A percentile compares a stretch with the other conserved stretches of the same genome.
Conservation (phyloP, 257 asterid genomes). For the Salvia splendens region DNA sequence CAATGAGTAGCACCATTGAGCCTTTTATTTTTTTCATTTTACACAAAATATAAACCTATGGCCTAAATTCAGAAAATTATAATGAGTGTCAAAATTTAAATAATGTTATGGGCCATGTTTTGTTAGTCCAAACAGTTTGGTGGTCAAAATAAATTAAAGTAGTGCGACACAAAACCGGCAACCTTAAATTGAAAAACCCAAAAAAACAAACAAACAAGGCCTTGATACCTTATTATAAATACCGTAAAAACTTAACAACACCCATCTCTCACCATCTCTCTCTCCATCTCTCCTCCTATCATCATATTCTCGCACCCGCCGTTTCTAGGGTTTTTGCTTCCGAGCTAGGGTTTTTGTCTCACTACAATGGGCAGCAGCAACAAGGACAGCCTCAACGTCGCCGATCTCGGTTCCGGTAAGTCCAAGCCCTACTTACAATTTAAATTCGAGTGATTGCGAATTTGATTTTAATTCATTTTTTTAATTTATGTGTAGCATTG, state of each 20-base stretch:
- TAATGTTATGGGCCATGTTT: neutral
- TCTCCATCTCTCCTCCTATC: neutral
- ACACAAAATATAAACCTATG: no score
- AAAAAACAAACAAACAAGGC: conserved; percentile 27
- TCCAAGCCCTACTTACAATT: neutral
- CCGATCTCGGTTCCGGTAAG: conserved; percentile 50
- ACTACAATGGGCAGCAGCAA: conserved; percentile 48
- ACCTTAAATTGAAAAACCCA: conserved; percentile 3
- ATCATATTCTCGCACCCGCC: conserved; percentile 16
- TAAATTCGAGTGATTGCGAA: neutral
- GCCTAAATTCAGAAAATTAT: no score
- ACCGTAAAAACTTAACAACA: neutral
- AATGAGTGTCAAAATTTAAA: no score
- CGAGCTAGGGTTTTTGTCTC: conserved; percentile 29
- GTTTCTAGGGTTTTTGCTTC: conserved; percentile 37
- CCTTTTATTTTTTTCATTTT: no score
- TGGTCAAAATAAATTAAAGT: neutral
- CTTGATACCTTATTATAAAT: conserved; percentile 20
- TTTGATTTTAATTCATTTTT: conserved; percentile 20
- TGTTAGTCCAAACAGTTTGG: neutral
- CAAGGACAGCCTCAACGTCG: conserved; percentile 46
- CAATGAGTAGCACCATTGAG: no score
- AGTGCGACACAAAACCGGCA: conserved; percentile 17
- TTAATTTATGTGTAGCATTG: conserved; percentile 48
- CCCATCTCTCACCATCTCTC: neutral